These are phyloP conservation scores for Epicoccum nigrum DNA, from an alignment of 2,329 filamentous ascomycete genomes.

Conservation along the genomic window DNA sequence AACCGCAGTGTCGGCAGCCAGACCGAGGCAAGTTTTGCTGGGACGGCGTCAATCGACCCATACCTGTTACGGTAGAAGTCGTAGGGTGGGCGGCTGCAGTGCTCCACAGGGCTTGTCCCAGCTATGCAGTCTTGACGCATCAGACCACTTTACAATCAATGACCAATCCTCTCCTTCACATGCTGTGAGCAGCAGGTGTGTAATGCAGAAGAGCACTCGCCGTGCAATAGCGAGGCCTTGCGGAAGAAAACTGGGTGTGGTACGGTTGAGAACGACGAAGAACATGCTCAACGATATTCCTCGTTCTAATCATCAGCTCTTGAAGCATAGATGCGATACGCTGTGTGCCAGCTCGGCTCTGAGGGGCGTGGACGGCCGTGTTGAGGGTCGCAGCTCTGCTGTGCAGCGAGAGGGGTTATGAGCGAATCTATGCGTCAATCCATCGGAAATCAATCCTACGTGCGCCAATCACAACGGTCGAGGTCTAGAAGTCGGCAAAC, in stretches of 20 bases:
- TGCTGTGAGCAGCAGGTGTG: neutral
- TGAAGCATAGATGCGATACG: neutral
- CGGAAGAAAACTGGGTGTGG: slow-evolving; percentile 5
- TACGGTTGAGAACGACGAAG: slow-evolving; percentile 6
- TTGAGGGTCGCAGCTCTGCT: slow-evolving; percentile 30
- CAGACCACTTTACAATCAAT: slow-evolving; percentile 6
- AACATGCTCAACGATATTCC: neutral
- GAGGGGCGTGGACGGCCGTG: neutral
- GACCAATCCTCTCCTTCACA: neutral
- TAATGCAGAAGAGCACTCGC: neutral
- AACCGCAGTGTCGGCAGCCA: slow-evolving; percentile 31
- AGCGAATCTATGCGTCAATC: slow-evolving; percentile 18
- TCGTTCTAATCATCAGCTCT: slow-evolving; percentile 3
- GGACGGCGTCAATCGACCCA: slow-evolving; percentile 22
- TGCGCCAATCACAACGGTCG: slow-evolving; percentile 1
- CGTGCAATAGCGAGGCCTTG: slow-evolving; percentile 2
- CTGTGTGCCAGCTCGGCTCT: neutral
- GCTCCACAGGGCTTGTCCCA: slow-evolving; percentile 9
- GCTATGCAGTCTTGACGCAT: slow-evolving; percentile 1
- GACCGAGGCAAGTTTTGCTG: slow-evolving; percentile 22
- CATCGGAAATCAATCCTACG: neutral
- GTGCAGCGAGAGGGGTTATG: slow-evolving; percentile 22
- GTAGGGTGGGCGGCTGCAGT: slow-evolving; percentile 2
- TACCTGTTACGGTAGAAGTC: slow-evolving; percentile 1
- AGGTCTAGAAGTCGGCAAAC: neutral